Evolutionary conservation across 495 filamentous ascomycete species (phyloP).

Genomic region (Aspergillus affinis): DNA sequence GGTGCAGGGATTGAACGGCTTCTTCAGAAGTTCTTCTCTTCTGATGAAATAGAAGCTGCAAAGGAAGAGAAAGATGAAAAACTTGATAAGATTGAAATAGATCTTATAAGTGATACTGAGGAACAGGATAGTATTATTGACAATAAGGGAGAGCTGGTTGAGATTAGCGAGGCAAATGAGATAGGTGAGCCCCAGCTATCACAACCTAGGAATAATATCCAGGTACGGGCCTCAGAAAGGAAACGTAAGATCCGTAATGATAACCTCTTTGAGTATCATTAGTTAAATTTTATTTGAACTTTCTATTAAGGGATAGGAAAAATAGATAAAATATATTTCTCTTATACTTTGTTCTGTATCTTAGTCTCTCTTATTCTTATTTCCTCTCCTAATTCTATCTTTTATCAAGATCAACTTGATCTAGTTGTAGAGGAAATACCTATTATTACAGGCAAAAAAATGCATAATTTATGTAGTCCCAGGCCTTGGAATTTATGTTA

Average conservation of each 20-base stretch:
- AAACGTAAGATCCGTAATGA: not conserved
- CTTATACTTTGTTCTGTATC: no score
- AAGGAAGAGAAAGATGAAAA: constrained; percentile 2
- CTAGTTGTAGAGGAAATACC: not conserved
- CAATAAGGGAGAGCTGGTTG: not conserved
- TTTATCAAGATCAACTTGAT: no score
- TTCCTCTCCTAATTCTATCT: no score
- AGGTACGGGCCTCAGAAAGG: not conserved
- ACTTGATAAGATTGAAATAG: not conserved
- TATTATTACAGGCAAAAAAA: not conserved
- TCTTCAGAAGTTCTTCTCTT: not conserved
- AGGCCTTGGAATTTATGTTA: not conserved
- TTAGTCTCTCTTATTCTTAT: no score
- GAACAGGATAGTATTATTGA: not conserved
- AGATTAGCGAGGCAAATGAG: not conserved
- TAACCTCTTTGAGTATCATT: not conserved
- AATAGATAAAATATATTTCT: no score
- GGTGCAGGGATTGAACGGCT: not conserved
- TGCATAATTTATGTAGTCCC: not conserved
- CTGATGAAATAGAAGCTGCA: not conserved
- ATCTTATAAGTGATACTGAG: not conserved
- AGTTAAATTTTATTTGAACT: not conserved
- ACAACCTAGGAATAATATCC: not conserved
- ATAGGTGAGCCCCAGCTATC: not conserved
- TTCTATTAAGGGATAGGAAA: no score